These are phyloP conservation scores for Nothophytophthora sp. DNA, from an alignment of 352 stramenopile species.

Conservation along the genomic window DNA sequence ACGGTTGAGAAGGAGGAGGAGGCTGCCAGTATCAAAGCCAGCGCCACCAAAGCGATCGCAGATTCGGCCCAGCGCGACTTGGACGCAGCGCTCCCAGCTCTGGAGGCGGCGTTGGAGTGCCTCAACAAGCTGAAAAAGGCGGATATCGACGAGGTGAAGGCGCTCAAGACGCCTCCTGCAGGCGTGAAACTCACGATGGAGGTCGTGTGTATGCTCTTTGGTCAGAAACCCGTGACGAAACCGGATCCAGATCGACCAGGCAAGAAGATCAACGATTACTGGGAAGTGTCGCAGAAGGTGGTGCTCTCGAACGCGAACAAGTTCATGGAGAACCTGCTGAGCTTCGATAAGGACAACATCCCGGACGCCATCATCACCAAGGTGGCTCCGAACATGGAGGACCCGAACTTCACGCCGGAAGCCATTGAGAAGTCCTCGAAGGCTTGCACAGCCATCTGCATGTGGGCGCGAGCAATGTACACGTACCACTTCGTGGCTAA, in stretches of 20 bases:
- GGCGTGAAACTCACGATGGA: conserved; percentile 94
- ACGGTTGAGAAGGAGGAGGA: conserved; percentile 89
- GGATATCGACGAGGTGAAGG: conserved; percentile 93
- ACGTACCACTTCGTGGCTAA: conserved; percentile 93
- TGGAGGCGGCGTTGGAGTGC: conserved; percentile 88
- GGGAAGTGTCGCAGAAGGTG: conserved; percentile 89
- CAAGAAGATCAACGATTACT: conserved; percentile 94
- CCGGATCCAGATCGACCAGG: conserved; percentile 84
- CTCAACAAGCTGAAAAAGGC: conserved; percentile 91
- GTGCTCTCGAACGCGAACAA: conserved; percentile 93
- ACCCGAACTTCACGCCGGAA: conserved; percentile 90
- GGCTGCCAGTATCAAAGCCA: conserved; percentile 84
- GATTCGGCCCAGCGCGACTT: conserved; percentile 88
- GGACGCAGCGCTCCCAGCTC: conserved; percentile 82
- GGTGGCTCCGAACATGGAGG: conserved; percentile 84
- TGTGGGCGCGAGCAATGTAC: conserved; percentile 95
- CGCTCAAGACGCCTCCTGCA: conserved; percentile 87
- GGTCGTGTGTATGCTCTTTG: conserved; percentile 91
- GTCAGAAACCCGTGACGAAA: conserved; percentile 89
- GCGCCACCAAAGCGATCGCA: conserved; percentile 89
- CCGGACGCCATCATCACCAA: conserved; percentile 87
- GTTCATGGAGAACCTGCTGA: conserved; percentile 89
- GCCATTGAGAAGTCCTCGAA: conserved; percentile 93
- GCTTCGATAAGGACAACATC: conserved; percentile 95
- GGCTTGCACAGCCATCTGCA: conserved; percentile 91